Evolutionary conservation across 129 eudicot genomes (phyloP), one percentile per base, ranked within the genome.

Genomic region (Ambrosia artemisiifolia): DNA sequence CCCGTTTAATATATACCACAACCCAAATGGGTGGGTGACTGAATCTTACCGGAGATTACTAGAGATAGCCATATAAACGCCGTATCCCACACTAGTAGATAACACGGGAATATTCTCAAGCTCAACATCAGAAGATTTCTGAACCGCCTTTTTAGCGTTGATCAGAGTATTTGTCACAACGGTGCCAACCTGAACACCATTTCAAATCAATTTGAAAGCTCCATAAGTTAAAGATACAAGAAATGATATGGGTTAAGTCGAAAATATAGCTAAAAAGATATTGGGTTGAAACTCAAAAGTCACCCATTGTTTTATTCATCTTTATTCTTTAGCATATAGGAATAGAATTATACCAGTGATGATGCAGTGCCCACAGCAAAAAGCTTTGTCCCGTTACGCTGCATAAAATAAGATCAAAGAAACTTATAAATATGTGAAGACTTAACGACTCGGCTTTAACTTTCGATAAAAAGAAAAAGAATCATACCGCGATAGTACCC

Each of bases 351-450:
- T 89, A 92, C 98, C 92, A 89, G 85, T 63, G 98, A 89, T 30
- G 95, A 89, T 28, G 92, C 83, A 55, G 96, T 87, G 53, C 98
- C 98, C 74, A 89, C 96, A 16, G 84, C 96, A 73, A 92, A 82
- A 19, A 92, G 96, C 82, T 88, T 92, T 54, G 89, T 49, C 24
- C 98, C 95, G 72, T 89, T 92, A 11, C 95, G 90, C 98, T 93
- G 84, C 20, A 78, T 73, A 24, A 24, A 62, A 43, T 12, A 32
- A 35, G 67, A 54, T 11, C 36, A 51, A 44, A 24, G 43, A 56
- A n/a, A 43, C 63, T 65, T 70, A 55, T 60, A 70, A 33, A 69
- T 14, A 43, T 35, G 18, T 11, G 6, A 50, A 16, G n/a, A 1
- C 10, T 16, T 56, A 19, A 3, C 4, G 10, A 61, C 9, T 50